These are phyloP conservation scores for Termitomyces sp. DNA, from an alignment of 768 basidiomycete genomes.

Conservation along the genomic window DNA sequence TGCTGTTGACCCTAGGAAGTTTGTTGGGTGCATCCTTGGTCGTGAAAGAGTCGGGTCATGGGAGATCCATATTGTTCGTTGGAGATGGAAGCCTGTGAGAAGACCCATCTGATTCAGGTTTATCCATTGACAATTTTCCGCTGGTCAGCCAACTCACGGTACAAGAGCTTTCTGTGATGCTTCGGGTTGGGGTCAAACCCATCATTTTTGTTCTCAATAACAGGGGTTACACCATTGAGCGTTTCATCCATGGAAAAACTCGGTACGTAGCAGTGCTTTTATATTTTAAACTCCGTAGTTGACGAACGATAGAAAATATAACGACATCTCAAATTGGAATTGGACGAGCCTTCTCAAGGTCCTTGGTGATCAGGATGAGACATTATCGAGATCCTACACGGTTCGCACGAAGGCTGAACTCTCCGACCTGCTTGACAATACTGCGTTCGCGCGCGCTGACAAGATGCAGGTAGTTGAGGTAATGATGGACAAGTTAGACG, in stretches of 20 bases:
- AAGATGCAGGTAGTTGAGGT: conserved; percentile 82
- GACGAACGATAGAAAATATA: conserved; percentile 58
- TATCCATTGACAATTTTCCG: background rate
- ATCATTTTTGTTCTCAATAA: conserved; percentile 86
- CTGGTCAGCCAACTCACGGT: conserved; percentile 63
- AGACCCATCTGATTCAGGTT: background rate
- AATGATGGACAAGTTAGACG: conserved; percentile 69
- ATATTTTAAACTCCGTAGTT: background rate
- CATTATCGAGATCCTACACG: conserved; percentile 56
- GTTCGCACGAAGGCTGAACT: conserved; percentile 69
- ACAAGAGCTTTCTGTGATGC: conserved; percentile 85
- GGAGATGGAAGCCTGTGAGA: conserved; percentile 81
- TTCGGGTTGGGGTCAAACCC: conserved; percentile 66
- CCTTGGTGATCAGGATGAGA: conserved; percentile 51
- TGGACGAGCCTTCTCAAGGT: conserved; percentile 63
- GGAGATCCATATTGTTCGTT: conserved; percentile 77
- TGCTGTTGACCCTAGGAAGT: conserved; percentile 34
- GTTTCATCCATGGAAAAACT: conserved; percentile 63
- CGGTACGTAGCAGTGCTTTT: conserved; percentile 27
- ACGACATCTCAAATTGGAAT: conserved; percentile 82
- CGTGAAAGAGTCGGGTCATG: conserved; percentile 56
- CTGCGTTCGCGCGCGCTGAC: conserved; percentile 56
- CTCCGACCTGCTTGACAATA: conserved; percentile 59
- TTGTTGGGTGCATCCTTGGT: conserved; percentile 80
- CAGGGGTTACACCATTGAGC: conserved; percentile 85